Conservation (phyloP, 176 grass and related monocot species). For the Hordeum vulgare region MorexV3_pseudomolecules_assembly NC_058521.1:188386576-188387075, state of each 20-base stretch:
- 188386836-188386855: neutral
- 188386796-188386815: neutral
- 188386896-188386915: neutral
- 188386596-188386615: conserved; percentile 77
- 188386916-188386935: neutral
- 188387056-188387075: conserved; percentile 42
- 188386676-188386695: neutral
- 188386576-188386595: conserved; percentile 93
- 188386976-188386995: conserved; percentile 95
- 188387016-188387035: conserved; percentile 57
- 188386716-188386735: neutral
- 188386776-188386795: neutral
- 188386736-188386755: neutral
- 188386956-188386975: neutral
- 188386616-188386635: conserved; percentile 73
- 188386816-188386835: neutral
- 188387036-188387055: conserved; percentile 47
- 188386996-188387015: conserved; percentile 97
- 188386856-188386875: neutral
- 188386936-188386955: neutral
- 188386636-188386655: neutral
- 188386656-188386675: neutral
- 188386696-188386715: neutral
- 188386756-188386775: neutral
- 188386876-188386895: neutral